These are phyloP conservation scores for Ambrosia artemisiifolia DNA, from an alignment of 129 eudicot genomes.

Conservation along the genomic window DNA sequence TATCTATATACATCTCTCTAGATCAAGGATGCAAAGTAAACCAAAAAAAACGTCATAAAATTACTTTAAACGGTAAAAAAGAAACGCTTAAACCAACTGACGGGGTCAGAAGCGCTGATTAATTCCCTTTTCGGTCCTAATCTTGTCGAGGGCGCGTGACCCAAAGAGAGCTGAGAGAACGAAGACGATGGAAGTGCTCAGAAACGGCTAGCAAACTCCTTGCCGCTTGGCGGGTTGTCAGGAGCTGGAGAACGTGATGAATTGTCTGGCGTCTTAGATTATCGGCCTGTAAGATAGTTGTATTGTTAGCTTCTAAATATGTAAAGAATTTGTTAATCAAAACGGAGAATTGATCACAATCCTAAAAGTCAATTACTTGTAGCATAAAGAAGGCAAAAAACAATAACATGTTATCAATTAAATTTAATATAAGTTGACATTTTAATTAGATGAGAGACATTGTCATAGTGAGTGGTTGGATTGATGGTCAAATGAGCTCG, in stretches of 20 bases:
- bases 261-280: conserved; percentile 67
- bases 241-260: conserved; percentile 58
- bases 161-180: conserved; percentile 84
- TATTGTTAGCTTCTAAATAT: not conserved
- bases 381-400: conserved; percentile 1
- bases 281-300: conserved; percentile 48
- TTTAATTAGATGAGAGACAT: conserved; percentile 12
- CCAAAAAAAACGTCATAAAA: conserved; percentile 20
- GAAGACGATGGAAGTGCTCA: conserved; percentile 85
- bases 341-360: not conserved
- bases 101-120: not conserved
- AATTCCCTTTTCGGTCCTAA: conserved; percentile 23
- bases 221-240: conserved; percentile 75
- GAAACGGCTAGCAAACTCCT: conserved; percentile 75
- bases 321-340: not conserved
- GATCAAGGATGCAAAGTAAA: conserved; percentile 29
- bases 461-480: conserved; percentile 28
- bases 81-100: conserved; percentile 22
- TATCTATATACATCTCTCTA: conserved; percentile 50
- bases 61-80: not conserved
- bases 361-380: conserved; percentile 18
- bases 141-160: conserved; percentile 65
- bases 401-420: not conserved
- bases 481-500: conserved; percentile 13
- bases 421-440: conserved; percentile 13